A percentile compares a stretch with the other conserved stretches of the same genome.
phyloP scores from a whole-genome alignment of 2,329 filamentous ascomycete species.

The Dactylellina parvicollis region DNA sequence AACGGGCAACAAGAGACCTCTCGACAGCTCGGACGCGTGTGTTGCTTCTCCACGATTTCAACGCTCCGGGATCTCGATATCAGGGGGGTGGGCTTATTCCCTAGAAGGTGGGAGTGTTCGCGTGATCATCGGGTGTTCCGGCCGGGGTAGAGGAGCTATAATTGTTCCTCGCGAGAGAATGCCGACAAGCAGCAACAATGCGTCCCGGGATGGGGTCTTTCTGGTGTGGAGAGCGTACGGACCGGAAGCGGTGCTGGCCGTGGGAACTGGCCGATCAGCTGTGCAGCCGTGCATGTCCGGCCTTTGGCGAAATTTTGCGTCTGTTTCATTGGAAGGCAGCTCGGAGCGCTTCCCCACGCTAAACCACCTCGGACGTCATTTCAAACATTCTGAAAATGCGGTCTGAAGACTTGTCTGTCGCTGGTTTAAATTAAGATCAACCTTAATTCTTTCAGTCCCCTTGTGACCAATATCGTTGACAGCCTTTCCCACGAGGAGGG shows the following conservation, averaged over 20 bases:
- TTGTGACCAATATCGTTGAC: slow-evolving; percentile 49
- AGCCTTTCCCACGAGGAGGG: slow-evolving; percentile 25
- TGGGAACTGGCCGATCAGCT: slow-evolving; percentile 54
- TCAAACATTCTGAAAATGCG: slow-evolving; percentile 15
- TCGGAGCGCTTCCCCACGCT: slow-evolving; percentile 32
- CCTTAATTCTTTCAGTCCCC: slow-evolving; percentile 22
- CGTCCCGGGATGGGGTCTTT: slow-evolving; percentile 11
- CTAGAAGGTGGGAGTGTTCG: slow-evolving; percentile 29
- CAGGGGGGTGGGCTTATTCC: slow-evolving; percentile 4
- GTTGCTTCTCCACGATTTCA: slow-evolving; percentile 36
- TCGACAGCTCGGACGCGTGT: not conserved
- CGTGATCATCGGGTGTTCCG: slow-evolving; percentile 52
- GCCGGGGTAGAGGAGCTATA: slow-evolving; percentile 31
- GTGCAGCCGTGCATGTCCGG: slow-evolving; percentile 9
- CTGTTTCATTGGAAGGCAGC: slow-evolving; percentile 29
- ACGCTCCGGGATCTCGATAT: slow-evolving; percentile 12
- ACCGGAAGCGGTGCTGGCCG: slow-evolving; percentile 47
- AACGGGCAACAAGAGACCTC: slow-evolving; percentile 15
- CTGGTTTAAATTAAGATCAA: slow-evolving; percentile 31
- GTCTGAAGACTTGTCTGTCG: not conserved
- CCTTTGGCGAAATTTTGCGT: slow-evolving; percentile 49
- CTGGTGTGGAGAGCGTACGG: slow-evolving; percentile 15
- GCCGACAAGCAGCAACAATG: slow-evolving; percentile 37
- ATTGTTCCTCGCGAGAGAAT: slow-evolving; percentile 21
- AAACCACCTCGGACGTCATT: slow-evolving; percentile 26